Evolutionary conservation across 768 basidiomycete species (phyloP), one percentile per base, ranked within the genome.

Genomic region (Pholiota microspora): DNA sequence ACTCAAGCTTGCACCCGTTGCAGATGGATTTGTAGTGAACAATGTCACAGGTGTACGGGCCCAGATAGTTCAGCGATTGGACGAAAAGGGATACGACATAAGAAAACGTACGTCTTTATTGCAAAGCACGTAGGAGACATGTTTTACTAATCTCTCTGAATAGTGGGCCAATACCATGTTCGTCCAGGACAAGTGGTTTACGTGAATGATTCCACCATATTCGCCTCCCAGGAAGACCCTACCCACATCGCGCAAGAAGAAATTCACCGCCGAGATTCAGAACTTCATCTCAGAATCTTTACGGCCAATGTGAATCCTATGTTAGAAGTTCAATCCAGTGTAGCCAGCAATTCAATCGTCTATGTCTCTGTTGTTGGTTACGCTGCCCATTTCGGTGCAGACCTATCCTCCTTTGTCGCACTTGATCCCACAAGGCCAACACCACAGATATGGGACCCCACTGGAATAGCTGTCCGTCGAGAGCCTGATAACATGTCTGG

Each of bases 1-100:
- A 4, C 65, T 82, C 27, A 95, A 94, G 66, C 69, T 95, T 9
- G 75, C 74, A 12, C 68, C 78, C 25, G 77, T 85, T 24, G 59
- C 75, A 3, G 82, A 86, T 64, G 94, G 94, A 1, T 92, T 83
- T 64, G 70, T 93, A 42, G 70, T 96, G 27, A 78, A 86, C 49
- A 88, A 94, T 63, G 75, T 93, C 7, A 80, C 86, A 2, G 94
- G 93, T 5, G 79, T 97, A 45, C 81, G 90, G 32, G 79, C 85
- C 1, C 85, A 85, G 57, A 85, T 95, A 16, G 85, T 91, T 21
- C 87, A 82, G 64, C 78, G 92, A 24, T 67, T 94, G 50, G 94
- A 95, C 61, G 86, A 87, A 10, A 85, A 78, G 60, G 94, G 94
- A 7, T 96, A 93, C 61, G 91, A 96, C 61, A 79, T 98, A 50